These are phyloP conservation scores for Hippophae tibetana DNA, from an alignment of 306 rosid species.

Conservation along the genomic window DNA sequence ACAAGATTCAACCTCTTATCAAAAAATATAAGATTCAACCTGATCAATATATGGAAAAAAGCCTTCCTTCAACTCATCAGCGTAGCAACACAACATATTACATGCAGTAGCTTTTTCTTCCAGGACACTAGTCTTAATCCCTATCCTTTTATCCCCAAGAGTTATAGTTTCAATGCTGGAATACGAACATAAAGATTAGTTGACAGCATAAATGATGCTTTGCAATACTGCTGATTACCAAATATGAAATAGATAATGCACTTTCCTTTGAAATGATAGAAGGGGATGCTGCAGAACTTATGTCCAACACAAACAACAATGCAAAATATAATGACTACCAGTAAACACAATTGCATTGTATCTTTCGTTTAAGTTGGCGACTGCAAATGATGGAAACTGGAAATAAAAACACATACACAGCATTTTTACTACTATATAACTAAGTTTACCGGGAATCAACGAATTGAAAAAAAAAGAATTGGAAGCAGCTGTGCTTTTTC, in stretches of 20 bases:
- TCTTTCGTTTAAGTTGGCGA: not conserved
- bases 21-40: constrained; percentile 29
- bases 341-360: not conserved
- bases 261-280: not conserved
- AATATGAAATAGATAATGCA: not conserved
- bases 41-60: constrained; percentile 99
- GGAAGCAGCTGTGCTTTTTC: too few species aligned
- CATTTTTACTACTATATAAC: too few species aligned
- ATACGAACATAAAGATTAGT: not conserved
- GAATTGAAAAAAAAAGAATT: too few species aligned
- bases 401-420: too few species aligned
- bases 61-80: constrained; percentile 97
- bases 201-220: constrained; percentile 5
- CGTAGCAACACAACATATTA: constrained; percentile 98
- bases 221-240: not conserved
- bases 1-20: constrained; percentile 33
- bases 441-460: too few species aligned
- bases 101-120: constrained; percentile 99
- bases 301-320: not conserved
- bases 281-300: not conserved
- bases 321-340: not conserved
- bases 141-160: constrained; percentile 94
- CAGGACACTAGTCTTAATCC: constrained; percentile 92
- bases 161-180: constrained; percentile 94
- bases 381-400: not conserved